Conservation (phyloP, 164 flowering plant species). For the Warburgia ugandensis region DNA sequence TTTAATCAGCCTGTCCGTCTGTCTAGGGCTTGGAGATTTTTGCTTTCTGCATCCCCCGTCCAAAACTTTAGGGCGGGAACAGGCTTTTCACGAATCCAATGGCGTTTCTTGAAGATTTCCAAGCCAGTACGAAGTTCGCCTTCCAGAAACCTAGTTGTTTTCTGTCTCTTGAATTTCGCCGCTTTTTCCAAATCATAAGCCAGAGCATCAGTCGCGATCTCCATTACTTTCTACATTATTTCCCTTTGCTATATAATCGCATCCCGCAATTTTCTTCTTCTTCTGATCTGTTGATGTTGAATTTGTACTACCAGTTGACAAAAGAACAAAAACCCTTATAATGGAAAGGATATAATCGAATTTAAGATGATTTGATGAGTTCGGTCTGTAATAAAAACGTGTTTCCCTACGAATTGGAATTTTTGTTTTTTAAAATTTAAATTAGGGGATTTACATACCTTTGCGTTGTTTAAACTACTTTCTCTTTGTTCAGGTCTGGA, state of each 20-base stretch:
- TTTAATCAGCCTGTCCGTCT: too few species aligned
- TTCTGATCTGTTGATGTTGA: neutral
- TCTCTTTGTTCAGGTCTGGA: conserved; percentile 49
- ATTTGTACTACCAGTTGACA: neutral
- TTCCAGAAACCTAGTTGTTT: conserved; percentile 3
- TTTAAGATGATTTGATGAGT: too few species aligned
- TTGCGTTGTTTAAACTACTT: conserved; percentile 2
- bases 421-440: neutral
- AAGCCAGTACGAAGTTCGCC: conserved; percentile 7
- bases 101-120: conserved; percentile 15
- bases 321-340: neutral
- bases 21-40: too few species aligned
- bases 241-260: neutral
- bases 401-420: neutral
- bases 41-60: too few species aligned
- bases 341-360: neutral
- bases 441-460: neutral
- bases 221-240: neutral
- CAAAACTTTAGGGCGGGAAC: conserved; percentile 6
- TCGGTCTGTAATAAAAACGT: neutral
- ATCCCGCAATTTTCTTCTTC: neutral
- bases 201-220: neutral
- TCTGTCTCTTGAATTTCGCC: neutral
- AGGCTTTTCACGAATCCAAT: conserved; percentile 1
- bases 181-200: neutral